Evolutionary conservation across 2,329 filamentous ascomycete genomes (phyloP), one percentile per base, ranked within the genome.

Genomic region (Cladophialophora carrionii): DNA sequence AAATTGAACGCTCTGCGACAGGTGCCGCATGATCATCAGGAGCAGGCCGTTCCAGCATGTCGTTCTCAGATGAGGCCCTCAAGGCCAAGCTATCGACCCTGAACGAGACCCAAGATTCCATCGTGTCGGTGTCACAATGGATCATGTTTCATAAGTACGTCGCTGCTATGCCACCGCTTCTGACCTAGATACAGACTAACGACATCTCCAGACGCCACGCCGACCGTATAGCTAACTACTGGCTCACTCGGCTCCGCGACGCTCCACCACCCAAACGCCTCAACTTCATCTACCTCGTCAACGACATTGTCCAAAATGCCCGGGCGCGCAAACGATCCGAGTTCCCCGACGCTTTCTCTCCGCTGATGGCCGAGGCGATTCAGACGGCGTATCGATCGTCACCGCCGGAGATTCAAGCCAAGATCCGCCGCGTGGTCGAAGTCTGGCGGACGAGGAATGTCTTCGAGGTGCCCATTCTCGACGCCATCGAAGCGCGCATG

Each of bases 31-130:
- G 57, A 32, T n/a, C 26, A 24, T 12, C 14, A 5, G 1, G 12
- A n/a, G 20, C 20, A 14, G 20, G 6, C 29, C 22, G 14, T 17
- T 22, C 22, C 71, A 78, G 65, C 66, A 97, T 99, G 94, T 89
- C 95, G 53, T 98, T 96, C 80, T 95, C 90, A 71, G 93, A 98
- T 79, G 95, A 99, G 81, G 91, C 92, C 54, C 92, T 99, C 62
- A 87, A 93, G 77, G 92, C 94, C 61, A 97, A 97, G 82, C 88
- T 99, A 61, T 96, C 93, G 34, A 91, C 92, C 49, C 86, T 99
- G 68, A 97, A 96, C 78, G 96, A 99, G 80, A 96, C 92, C 10
- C 94, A 99, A 77, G 95, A 99, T 76, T 96, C 92, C 79, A 98
- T 99, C 74, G 87, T 96, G 67, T 94, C 91, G 41, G 93, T 96